Evolutionary conservation across 2,329 filamentous ascomycete species (phyloP), one percentile per base, ranked within the genome.

Genomic region (Calonectria honghensis): DNA sequence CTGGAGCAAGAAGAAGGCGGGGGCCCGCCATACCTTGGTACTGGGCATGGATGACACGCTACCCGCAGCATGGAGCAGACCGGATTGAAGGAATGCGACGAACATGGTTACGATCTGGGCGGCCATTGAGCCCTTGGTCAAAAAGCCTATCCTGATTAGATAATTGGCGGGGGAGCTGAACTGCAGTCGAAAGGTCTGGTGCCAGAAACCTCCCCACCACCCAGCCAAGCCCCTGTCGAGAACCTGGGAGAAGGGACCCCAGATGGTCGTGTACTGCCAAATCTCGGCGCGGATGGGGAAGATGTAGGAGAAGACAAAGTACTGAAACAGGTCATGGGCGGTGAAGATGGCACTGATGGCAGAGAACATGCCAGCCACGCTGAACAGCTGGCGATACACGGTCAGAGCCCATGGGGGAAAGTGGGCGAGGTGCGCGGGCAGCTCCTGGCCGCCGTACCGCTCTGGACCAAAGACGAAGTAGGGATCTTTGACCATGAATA

Each of bases 161-260:
- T 87, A 90, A 2, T 83, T 84, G 0, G 89, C 86, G 0, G 93
- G 93, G 5, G 92, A 89, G 50, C 90, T 85, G 81, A 96, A 96
- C 3, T 91, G 92, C 70, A 92, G 90, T 0, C 96, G 93, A 85
- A 98, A 97, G 3, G 93, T 93, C 85, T 98, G 96, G 84, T 98
- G 96, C 96, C 96, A 98, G 89, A 92, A 96, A 29, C 88, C 89
- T 57, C 94, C 93, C 96, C 96, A 98, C 85, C 93, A 94, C 0
- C 96, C 96, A 0, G 91, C 89, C 2, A 98, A 87, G 0, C 96
- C 96, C 73, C 91, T 88, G 75, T 95, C 91, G 14, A 93, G 84
- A 2, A 96, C 87, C 32, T 87, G 85, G 0, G 80, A 79, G 70
- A 90, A 86, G 27, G 87, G 87, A 16, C 94, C 93, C 73, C 92